Base-by-base conservation (phyloP, 1,284 basidiomycete genomes). In the Amylostereum areolatum region DNA sequence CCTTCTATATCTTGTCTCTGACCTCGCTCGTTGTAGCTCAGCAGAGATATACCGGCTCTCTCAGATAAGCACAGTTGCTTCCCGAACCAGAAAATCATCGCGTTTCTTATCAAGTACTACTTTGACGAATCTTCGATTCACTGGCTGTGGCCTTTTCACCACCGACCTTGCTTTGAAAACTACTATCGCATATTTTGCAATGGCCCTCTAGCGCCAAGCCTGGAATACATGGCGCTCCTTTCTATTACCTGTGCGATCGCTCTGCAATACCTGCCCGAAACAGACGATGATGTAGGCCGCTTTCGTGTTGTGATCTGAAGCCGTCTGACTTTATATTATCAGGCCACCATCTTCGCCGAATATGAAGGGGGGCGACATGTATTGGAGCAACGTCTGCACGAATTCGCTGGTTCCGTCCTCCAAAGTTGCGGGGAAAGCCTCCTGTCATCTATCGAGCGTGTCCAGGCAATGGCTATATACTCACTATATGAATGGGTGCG, bases 241-340 rank as follows among this genome's bases (percentile, higher is more conserved):
- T 51, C 59, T 11, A 57, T 59, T 28, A 51, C 55, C 11, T 58
- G 57, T 43, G 59, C 59, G n/a, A 47, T 46, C 2, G 51, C 59
- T 11, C 49, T 61, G 44, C 59, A 61, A 34, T 60, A 57, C 37
- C 47, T 60, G 18, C 57, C 59, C 2, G 55, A 58, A 47, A 54
- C 36, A 10, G 46, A 53, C 18, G 47, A 61, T 35, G 59, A 57
- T 28, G 59, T 61, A 40, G 29, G 57, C 35, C 11, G 18, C 11
- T n/a, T 11, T 9, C 2, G 24, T 52, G 25, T 9, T 36, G 6
- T 40, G 41, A 18, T 27, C 18, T 31, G 9, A n/a, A 25, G 9
- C 35, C 29, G 5, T 28, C 4, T 43, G 18, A 24, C 29, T 43
- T 31, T n/a, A 1, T 3, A 36, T 18, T 11, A 11, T 25, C 36